Evolutionary conservation across 2,329 filamentous ascomycete genomes (phyloP).

Genomic region (Microthyrium microscopicum): DNA sequence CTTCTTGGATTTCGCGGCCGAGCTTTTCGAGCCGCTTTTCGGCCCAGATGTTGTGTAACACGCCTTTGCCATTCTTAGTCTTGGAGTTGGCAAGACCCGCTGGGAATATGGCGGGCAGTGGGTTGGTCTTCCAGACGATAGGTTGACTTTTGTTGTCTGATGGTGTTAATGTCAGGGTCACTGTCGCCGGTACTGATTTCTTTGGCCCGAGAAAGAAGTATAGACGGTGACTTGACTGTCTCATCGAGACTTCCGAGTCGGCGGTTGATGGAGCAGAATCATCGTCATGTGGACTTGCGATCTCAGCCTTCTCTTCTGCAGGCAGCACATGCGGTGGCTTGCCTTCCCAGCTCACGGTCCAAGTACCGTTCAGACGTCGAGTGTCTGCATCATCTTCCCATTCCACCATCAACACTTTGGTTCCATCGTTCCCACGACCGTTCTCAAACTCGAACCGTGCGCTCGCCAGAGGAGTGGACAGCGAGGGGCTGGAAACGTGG

Average conservation of each 20-base stretch:
- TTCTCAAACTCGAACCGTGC: conserved; percentile 78
- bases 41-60: conserved; percentile 81
- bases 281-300: too few relatives aligned
- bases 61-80: conserved; percentile 43
- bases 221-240: conserved; percentile 41
- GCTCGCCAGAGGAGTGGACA: conserved; percentile 37
- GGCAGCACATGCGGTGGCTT: conserved; percentile 59
- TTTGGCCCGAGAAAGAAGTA: conserved; percentile 70
- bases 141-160: conserved; percentile 19
- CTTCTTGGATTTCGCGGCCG: conserved; percentile 57
- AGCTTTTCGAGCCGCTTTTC: conserved; percentile 63
- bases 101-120: conserved; percentile 74
- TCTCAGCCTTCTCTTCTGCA: conserved; percentile 35
- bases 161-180: conserved; percentile 44
- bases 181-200: conserved; percentile 51
- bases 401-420: conserved; percentile 85
- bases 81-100: conserved; percentile 36
- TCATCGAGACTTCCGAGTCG: conserved; percentile 13
- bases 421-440: conserved; percentile 61
- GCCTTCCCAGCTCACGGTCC: conserved; percentile 72
- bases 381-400: conserved; percentile 52
- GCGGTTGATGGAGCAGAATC: background rate
- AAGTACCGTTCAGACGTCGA: conserved; percentile 34
- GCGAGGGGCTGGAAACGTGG: conserved; percentile 29
- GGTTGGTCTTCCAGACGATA: conserved; percentile 49